Conservation (phyloP, 306 rosid species). For the Dalbergia cochinchinensis region DNA sequence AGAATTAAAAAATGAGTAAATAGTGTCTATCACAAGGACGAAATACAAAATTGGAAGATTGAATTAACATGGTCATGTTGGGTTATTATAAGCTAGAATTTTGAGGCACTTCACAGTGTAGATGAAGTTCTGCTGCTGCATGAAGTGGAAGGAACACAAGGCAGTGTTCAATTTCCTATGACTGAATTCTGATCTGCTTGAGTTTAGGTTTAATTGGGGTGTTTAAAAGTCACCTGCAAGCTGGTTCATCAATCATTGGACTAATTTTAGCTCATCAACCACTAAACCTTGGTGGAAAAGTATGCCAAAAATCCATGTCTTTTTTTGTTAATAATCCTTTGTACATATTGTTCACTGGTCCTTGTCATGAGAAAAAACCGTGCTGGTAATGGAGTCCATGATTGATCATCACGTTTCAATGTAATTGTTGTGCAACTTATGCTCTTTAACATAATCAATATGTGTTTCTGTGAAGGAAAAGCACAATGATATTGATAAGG, state of each 20-base stretch:
- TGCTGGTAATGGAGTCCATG: background rate
- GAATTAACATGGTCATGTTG: background rate
- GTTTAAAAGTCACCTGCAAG: background rate
- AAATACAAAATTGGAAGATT: background rate
- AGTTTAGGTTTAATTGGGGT: background rate
- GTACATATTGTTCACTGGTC: background rate
- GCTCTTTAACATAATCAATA: background rate
- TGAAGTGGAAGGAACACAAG: background rate
- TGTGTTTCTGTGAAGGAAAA: conserved; percentile 20
- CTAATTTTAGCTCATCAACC: background rate
- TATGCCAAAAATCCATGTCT: conserved; percentile 4
- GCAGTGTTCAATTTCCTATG: background rate
- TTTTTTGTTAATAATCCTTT: conserved; percentile 22
- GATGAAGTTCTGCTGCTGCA: background rate
- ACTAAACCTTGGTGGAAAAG: conserved; percentile 17
- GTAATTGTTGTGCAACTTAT: conserved; percentile 9
- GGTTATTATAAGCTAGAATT: background rate
- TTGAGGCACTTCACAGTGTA: background rate
- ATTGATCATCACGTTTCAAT: conserved; percentile 13
- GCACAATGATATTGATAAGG: background rate
- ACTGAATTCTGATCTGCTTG: background rate
- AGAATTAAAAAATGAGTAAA: too few species aligned
- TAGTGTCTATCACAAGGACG: background rate
- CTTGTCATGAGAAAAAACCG: conserved; percentile 4
- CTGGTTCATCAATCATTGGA: background rate